Evolutionary conservation across 2,329 filamentous ascomycete genomes (phyloP).

Genomic region (Diaporthe capsici): DNA sequence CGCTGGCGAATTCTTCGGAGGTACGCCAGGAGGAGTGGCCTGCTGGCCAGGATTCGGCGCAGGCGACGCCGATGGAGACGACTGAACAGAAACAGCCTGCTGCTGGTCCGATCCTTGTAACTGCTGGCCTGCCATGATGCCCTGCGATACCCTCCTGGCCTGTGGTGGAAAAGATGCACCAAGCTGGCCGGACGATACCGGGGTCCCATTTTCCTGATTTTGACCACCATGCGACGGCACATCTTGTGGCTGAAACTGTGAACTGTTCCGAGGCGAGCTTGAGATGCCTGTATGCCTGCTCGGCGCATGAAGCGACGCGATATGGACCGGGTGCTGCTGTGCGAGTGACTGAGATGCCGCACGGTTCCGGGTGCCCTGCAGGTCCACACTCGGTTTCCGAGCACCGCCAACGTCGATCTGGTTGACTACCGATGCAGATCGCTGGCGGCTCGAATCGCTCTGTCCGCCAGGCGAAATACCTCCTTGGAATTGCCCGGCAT

Average conservation of each 20-base stretch:
- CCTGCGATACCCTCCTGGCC: conserved; percentile 36
- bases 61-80: conserved; percentile 37
- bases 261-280: conserved; percentile 31
- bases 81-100: conserved; percentile 30
- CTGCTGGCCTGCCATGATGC: conserved; percentile 14
- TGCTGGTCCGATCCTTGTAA: conserved; percentile 27
- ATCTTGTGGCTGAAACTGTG: conserved; percentile 35
- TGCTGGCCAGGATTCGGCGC: conserved; percentile 37
- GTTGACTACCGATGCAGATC: conserved; percentile 40
- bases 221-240: conserved; percentile 4
- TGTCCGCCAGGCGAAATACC: conserved; percentile 35
- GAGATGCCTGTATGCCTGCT: conserved; percentile 32
- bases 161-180: conserved; percentile 5
- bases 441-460: conserved; percentile 32
- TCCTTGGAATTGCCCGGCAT: conserved; percentile 26
- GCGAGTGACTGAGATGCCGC: conserved; percentile 29
- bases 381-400: conserved; percentile 34
- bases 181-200: conserved; percentile 16
- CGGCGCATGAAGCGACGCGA: conserved; percentile 40
- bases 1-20: conserved; percentile 35
- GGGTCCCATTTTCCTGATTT: neutral
- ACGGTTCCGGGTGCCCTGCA: conserved; percentile 37
- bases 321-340: conserved; percentile 37
- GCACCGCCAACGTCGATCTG: conserved; percentile 40
- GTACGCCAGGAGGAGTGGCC: conserved; percentile 24